phyloP scores from a whole-genome alignment of 108 stramenopile genomes.

The Mediolabrus comicus region DNA sequence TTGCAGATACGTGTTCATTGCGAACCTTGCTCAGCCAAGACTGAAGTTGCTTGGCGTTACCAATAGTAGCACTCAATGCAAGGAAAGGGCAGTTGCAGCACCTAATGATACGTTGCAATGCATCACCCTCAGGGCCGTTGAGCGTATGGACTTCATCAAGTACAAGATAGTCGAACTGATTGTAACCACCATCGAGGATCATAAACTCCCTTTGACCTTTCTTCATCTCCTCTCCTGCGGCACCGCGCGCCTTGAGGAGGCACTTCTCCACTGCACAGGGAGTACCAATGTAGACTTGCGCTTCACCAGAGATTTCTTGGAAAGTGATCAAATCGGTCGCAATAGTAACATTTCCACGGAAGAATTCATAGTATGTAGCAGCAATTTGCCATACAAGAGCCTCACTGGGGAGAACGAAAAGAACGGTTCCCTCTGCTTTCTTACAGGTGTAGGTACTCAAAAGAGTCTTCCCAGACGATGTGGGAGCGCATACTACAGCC shows the following conservation, averaged over 20 bases:
- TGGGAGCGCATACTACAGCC: conserved; percentile 98
- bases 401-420: conserved; percentile 98
- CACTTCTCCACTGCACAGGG: conserved; percentile 93
- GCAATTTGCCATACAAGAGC: conserved; percentile 99
- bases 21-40: conserved; percentile 92
- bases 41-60: conserved; percentile 93
- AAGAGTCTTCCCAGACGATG: conserved; percentile 98
- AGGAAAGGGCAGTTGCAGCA: conserved; percentile 93
- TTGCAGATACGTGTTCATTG: conserved; percentile 79
- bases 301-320: conserved; percentile 87
- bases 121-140: conserved; percentile 97
- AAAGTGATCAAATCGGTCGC: conserved; percentile 90
- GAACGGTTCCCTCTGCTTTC: conserved; percentile 83
- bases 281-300: conserved; percentile 97
- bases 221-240: conserved; percentile 92
- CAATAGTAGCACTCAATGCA: conserved; percentile 98
- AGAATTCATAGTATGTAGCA: conserved; percentile 97
- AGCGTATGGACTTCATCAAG: conserved; percentile 98
- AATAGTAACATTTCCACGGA: conserved; percentile 93
- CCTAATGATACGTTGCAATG: conserved; percentile 96
- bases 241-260: conserved; percentile 94
- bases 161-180: conserved; percentile 96
- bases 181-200: conserved; percentile 95
- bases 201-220: conserved; percentile 93
- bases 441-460: conserved; percentile 97